Evolutionary conservation across 2,329 filamentous ascomycete genomes (phyloP), one percentile per base, ranked within the genome.

Genomic region (Penicillium sp.): DNA sequence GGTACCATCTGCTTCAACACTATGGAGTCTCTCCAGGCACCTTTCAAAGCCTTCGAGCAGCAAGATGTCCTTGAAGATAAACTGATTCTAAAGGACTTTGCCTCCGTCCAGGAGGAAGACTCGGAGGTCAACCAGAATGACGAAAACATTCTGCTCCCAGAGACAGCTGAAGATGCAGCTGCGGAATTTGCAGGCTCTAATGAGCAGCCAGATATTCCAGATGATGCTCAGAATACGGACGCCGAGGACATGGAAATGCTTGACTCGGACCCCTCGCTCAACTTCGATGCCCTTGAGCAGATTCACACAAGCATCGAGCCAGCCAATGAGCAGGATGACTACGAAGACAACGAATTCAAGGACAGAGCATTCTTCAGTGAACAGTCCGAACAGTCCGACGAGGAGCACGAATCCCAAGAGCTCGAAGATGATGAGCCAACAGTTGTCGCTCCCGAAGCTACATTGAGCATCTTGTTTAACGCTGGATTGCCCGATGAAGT

Each of bases 1-100:
- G 62, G 54, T 21, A 62, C 62, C 5, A 19, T 64, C 21, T 65
- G 62, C 48, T 64, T 65, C 19, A 59, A 62, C 19, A 54, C 48
- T 1, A 57, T 60, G 54, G 66, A 66, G 50, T 55, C 59, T 3
- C 39, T 60, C 5, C 53, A 62, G 23, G 37, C 48, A 21, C 46
- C 59, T 6, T 56, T 63, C 37, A 21, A 56, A 8, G 47, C 48
- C 8, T 52, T 59, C 8, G 52, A 52, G 3, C 26, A 48, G 8
- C 26, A 51, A 19, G 42, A 53, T 21, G 43, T 18, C 6, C 6
- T 47, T 13, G 28, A 43, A 10, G 31, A 48, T 13, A 46, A 50
- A 24, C 5, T 46, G n/a, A 11, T 23, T 14, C 11, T 31, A 3
- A 26, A 31, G 14, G 42, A 31, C 19, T 7, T 16, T 16, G 42